Base-by-base conservation (phyloP, 306 rosid species). In the Oxytropis ochrocephala region DNA sequence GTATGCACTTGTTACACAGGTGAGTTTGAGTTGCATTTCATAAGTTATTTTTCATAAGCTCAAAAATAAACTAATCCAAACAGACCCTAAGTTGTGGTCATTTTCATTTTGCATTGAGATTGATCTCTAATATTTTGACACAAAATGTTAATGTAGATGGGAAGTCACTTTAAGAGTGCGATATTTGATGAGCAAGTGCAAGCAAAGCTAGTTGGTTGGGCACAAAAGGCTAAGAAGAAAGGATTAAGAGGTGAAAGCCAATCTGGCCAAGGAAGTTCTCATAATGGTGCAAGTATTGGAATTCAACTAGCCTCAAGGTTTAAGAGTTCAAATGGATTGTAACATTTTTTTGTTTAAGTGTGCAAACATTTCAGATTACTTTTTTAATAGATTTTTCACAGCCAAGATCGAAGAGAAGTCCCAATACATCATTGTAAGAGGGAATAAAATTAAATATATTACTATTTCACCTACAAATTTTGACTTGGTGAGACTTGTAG, bases 1-100 rank as follows among this genome's bases (percentile, higher is more conserved):
- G 8, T 91, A 89, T 64, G 96, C 96, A 73, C 76, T 91, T 18
- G 87, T 91, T 69, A 79, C 96, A 63, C 97, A 91, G 94, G 97
- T 91, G 63, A 55, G 75, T 78, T 70, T 46, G 6, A 72, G 66
- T 67, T 50, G 7, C 14, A n/a, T n/a, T n/a, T n/a, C n/a, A n/a
- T n/a, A n/a, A n/a, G n/a, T n/a, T n/a, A n/a, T n/a, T n/a, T n/a
- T n/a, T n/a, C n/a, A n/a, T n/a, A n/a, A n/a, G n/a, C n/a, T n/a
- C n/a, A n/a, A n/a, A n/a, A n/a, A n/a, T n/a, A n/a, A n/a, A n/a
- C n/a, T n/a, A n/a, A n/a, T n/a, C n/a, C n/a, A n/a, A n/a, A n/a
- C n/a, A n/a, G n/a, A n/a, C n/a, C n/a, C n/a, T n/a, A 44, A 19
- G n/a, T 46, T 59, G 41, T 35, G 3, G 27, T 21, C 35, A 39